Evolutionary conservation across 805 yeast genomes (phyloP), one percentile per base, ranked within the genome.

Genomic region (Wickerhamomyces tratensis): DNA sequence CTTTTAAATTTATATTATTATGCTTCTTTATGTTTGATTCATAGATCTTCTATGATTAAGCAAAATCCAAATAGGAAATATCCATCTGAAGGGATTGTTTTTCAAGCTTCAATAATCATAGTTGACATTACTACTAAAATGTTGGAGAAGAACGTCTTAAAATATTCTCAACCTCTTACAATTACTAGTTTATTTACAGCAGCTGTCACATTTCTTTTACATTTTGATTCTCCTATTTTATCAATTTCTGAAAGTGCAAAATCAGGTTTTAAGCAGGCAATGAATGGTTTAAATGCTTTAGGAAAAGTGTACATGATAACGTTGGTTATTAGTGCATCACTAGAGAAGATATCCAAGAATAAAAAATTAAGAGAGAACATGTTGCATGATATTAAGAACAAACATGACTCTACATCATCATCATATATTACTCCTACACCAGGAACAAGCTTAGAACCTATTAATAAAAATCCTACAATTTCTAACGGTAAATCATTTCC

Each of bases 21-120:
- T 63, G 75, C 84, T 15, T 65, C 84, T n/a, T 68, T 84, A 42
- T 79, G 82, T 49, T 64, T 82, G 49, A 74, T 82, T 29, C 93
- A 84, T 54, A 69, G 88, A 43, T 77, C 86, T 6, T 81, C 82
- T 52, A 74, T 82, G 53, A 62, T 74, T 33, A 64, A 73, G 44
- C 48, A 36, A 39, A 30, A 34, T 9, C 31, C 15, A 10, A 37
- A 13, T 1, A 52, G 49, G 39, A 56, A 54, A 36, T 56, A 57
- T 39, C 54, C 61, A n/a, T 48, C 59, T 10, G 61, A 54, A 36
- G 86, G 88, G 9, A 81, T 83, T 44, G 83, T 87, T 3, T 83
- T 82, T 67, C 86, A 82, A 58, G 85, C 89, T 1, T 87, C 93
- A 1, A 76, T 85, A 52, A 78, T 82, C 77, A 77, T 84, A 47